Evolutionary conservation across 345 rosid species (phyloP).

Genomic region (Boechera retrofracta): DNA sequence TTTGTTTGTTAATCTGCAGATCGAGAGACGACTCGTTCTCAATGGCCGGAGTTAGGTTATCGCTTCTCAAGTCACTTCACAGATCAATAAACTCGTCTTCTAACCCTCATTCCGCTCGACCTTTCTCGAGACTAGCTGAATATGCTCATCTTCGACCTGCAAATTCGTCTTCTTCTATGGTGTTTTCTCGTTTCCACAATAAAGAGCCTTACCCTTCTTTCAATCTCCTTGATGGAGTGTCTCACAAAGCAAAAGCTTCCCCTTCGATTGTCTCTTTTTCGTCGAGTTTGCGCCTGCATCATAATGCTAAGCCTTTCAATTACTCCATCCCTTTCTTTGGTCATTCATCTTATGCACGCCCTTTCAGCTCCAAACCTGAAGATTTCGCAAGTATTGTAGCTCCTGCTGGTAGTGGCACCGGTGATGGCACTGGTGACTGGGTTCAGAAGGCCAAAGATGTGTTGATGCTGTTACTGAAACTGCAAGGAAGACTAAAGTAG

Average conservation of each 20-base stretch:
- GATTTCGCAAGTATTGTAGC: slow-evolving; percentile 38
- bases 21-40: not conserved
- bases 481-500: slow-evolving; percentile 64
- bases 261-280: slow-evolving; percentile 35
- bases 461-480: slow-evolving; percentile 59
- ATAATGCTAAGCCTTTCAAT: slow-evolving; percentile 41
- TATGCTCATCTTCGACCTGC: slow-evolving; percentile 30
- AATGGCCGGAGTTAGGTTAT: slow-evolving; percentile 59
- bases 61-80: slow-evolving; percentile 49
- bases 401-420: slow-evolving; percentile 51
- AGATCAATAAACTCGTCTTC: slow-evolving; percentile 36
- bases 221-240: not conserved
- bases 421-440: slow-evolving; percentile 61
- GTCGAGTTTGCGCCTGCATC: slow-evolving; percentile 26
- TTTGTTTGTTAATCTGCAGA: not conserved
- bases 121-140: slow-evolving; percentile 13
- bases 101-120: too few relatives aligned
- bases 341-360: slow-evolving; percentile 46
- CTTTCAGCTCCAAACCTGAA: slow-evolving; percentile 59
- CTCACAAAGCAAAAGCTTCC: not conserved
- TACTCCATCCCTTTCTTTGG: slow-evolving; percentile 44
- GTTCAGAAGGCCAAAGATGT: slow-evolving; percentile 61
- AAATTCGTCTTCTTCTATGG: slow-evolving; percentile 28
- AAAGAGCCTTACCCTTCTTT: slow-evolving; percentile 31
- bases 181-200: slow-evolving; percentile 24